Evolutionary conservation across 148 eudicot genomes (phyloP).

Genomic region (Polygonum maritimum): DNA sequence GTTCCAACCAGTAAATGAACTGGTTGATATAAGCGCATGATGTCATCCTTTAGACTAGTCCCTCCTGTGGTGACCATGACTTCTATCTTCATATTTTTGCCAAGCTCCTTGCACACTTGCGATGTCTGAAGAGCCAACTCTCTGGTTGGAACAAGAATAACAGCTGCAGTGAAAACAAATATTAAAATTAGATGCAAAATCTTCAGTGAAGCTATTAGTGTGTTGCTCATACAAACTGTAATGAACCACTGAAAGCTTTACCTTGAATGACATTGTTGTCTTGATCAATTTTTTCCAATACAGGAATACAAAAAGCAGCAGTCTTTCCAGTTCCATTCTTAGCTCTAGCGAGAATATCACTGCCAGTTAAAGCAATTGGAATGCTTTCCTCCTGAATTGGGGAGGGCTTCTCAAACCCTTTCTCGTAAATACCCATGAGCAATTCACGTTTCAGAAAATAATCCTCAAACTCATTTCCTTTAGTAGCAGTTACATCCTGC

Average conservation of each 20-base stretch:
- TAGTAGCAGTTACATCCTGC: slow-evolving; percentile 92
- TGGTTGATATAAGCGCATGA: slow-evolving; percentile 89
- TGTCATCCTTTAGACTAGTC: slow-evolving; percentile 83
- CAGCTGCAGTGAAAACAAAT: slow-evolving; percentile 37
- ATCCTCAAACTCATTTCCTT: slow-evolving; percentile 88
- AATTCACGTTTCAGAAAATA: slow-evolving; percentile 82
- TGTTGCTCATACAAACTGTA: neutral
- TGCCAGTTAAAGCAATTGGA: slow-evolving; percentile 88
- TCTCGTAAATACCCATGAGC: slow-evolving; percentile 87
- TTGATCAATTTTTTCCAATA: slow-evolving; percentile 71
- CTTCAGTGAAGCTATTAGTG: neutral
- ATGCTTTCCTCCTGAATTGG: slow-evolving; percentile 92
- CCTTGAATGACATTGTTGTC: slow-evolving; percentile 87
- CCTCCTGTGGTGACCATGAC: slow-evolving; percentile 95
- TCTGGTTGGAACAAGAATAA: slow-evolving; percentile 84
- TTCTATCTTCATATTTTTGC: slow-evolving; percentile 69
- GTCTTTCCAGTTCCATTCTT: slow-evolving; percentile 92
- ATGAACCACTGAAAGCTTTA: slow-evolving; percentile 8
- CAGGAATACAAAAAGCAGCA: slow-evolving; percentile 88
- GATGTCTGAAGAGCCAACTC: slow-evolving; percentile 92
- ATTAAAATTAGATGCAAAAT: neutral
- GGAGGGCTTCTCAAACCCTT: slow-evolving; percentile 81
- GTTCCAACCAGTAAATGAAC: slow-evolving; percentile 90
- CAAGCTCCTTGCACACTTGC: slow-evolving; percentile 94
- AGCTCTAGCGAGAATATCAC: slow-evolving; percentile 87